phyloP scores from a whole-genome alignment of 305 asterid species.

The Solanum hybrid region DNA sequence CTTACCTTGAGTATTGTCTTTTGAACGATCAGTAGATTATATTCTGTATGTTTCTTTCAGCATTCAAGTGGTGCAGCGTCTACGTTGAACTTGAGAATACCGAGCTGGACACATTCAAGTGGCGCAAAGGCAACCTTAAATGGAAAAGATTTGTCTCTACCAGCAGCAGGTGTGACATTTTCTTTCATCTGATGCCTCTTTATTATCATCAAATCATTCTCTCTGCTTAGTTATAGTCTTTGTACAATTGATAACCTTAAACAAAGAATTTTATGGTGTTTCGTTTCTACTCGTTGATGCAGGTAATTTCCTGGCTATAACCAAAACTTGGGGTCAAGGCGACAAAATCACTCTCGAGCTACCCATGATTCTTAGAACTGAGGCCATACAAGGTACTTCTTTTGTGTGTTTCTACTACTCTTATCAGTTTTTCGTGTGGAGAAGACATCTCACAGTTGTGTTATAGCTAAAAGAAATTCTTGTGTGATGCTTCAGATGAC shows the following conservation, averaged over 20 bases:
- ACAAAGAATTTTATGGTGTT: background rate
- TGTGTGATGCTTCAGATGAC: constrained; percentile 43
- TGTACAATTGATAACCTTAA: background rate
- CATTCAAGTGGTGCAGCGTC: constrained; percentile 19
- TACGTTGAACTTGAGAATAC: constrained; percentile 52
- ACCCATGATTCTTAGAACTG: constrained; percentile 46
- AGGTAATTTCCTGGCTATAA: constrained; percentile 46
- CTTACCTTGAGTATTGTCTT: background rate
- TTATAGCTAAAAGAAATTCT: background rate
- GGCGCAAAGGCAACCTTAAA: constrained; percentile 46
- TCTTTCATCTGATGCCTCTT: background rate
- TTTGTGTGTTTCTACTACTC: background rate
- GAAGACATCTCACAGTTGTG: background rate
- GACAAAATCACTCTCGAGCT: constrained; percentile 51
- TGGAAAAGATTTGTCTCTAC: constrained; percentile 25
- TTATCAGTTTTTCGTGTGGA: background rate
- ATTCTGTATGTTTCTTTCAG: constrained; percentile 12
- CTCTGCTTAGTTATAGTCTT: background rate
- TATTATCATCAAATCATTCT: background rate
- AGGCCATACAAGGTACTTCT: constrained; percentile 57
- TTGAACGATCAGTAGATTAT: background rate
- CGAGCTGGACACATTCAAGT: constrained; percentile 43
- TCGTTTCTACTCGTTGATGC: constrained; percentile 12
- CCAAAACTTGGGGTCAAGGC: constrained; percentile 43
- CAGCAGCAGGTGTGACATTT: constrained; percentile 38